Percentiles rank a stretch among this genome's conserved stretches.
Evolutionary conservation across 768 basidiomycete species (phyloP).

Genomic region (Macrolepiota fuliginosa): DNA sequence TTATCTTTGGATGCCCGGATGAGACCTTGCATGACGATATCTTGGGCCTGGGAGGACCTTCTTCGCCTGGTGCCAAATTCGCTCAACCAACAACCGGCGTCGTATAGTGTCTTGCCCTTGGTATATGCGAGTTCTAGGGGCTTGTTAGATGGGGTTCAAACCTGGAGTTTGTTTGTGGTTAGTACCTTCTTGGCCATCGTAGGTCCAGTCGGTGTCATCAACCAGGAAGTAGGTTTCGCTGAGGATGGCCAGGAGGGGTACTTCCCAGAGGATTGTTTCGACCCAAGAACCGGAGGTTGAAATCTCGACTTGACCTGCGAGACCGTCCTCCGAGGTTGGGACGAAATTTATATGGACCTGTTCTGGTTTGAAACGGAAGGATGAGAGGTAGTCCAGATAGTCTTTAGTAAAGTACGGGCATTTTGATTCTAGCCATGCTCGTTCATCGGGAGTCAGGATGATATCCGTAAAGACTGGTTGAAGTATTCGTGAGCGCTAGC

Average conservation of each 20-base stretch:
- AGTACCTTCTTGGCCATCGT: conserved; percentile 78
- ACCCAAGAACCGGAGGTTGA: conserved; percentile 71
- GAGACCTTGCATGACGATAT: conserved; percentile 70
- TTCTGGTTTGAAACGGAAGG: conserved; percentile 70
- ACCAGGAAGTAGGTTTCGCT: conserved; percentile 86
- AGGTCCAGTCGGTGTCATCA: conserved; percentile 78
- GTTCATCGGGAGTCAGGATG: conserved; percentile 57
- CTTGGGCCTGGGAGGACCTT: conserved; percentile 72
- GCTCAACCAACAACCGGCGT: conserved; percentile 67
- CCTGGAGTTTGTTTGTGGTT: not conserved
- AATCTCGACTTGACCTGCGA: conserved; percentile 68
- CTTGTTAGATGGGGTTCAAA: not conserved
- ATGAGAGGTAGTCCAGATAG: conserved; percentile 77
- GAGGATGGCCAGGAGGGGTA: conserved; percentile 89
- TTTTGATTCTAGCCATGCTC: conserved; percentile 55
- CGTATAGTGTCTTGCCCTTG: conserved; percentile 66
- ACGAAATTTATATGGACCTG: conserved; percentile 68
- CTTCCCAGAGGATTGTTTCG: conserved; percentile 93
- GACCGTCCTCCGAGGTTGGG: conserved; percentile 48
- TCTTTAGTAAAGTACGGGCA: conserved; percentile 73
- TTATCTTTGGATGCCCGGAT: conserved; percentile 55
- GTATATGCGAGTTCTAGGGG: conserved; percentile 62
- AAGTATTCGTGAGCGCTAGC: conserved; percentile 1
- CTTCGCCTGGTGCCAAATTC: conserved; percentile 89
- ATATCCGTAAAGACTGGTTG: conserved; percentile 66